Base-by-base conservation (phyloP, 2,329 filamentous ascomycete species). In the Dactylellina haptotyla region DNA sequence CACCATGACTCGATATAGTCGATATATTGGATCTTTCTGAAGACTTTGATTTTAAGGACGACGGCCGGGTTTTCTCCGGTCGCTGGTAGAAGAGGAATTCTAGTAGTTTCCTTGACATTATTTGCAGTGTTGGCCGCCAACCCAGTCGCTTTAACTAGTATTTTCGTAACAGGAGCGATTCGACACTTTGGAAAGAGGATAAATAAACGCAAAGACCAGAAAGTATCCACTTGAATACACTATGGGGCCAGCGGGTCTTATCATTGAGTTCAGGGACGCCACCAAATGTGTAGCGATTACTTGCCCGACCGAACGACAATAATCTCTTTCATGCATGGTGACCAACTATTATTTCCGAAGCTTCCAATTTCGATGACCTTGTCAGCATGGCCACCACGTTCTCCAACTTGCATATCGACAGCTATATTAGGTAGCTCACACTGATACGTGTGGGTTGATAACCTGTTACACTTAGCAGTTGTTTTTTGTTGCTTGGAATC, bases 1-100 rank as follows among this genome's bases (percentile, higher is more conserved):
- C 90, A 20, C 89, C 87, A 51, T 23, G 23, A 10, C 18, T 20
- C 20, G 53, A 65, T 37, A 20, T 41, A 2, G 26, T 39, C 63
- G 83, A 81, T 39, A 53, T 41, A 20, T 25, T 25, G 16, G 67
- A 63, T 34, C 14, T 25, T 26, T 58, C 28, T 18, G 67, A 59
- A 16, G 45, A 14, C 51, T 59, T 54, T 14, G 59, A 72, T 46
- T 54, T 72, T 14, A 65, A 37, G 4, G 59, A 59, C 16, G 32
- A 39, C 26, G 67, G 25, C n/a, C 23, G 43, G 18, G 54, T 37
- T 32, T 59, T 64, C 32, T 58, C 53, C 37, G 67, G 67, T 50
- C 67, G 59, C 41, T 72, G 67, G 37, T 72, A 72, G n/a, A 32
- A 58, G 18, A 72, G 30, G 45, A 72, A 64, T 25, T 72, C 67